Evolutionary conservation across 345 rosid genomes (phyloP).

Genomic region (Eutrema japonicum): DNA sequence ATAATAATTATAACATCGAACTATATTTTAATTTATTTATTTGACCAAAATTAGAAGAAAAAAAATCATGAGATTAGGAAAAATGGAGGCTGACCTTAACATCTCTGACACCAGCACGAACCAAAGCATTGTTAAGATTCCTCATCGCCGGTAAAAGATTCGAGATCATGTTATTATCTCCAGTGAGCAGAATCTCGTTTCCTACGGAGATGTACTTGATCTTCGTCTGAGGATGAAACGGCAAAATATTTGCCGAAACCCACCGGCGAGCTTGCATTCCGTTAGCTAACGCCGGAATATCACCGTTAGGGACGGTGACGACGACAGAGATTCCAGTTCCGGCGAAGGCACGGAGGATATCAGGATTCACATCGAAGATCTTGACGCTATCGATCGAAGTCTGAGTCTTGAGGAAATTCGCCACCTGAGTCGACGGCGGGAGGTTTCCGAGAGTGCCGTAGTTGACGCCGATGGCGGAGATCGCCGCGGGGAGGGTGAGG

Average conservation of each 20-base stretch:
- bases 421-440: slow-evolving; percentile 72
- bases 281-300: slow-evolving; percentile 58
- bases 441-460: slow-evolving; percentile 83
- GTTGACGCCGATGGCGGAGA: slow-evolving; percentile 72
- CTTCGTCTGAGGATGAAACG: slow-evolving; percentile 71
- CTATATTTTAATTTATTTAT: not conserved
- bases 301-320: slow-evolving; percentile 61
- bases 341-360: slow-evolving; percentile 75
- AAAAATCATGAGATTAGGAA: not conserved
- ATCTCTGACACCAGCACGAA: slow-evolving; percentile 55
- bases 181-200: slow-evolving; percentile 63
- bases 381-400: slow-evolving; percentile 72
- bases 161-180: slow-evolving; percentile 45
- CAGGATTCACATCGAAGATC: slow-evolving; percentile 68
- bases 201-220: slow-evolving; percentile 70
- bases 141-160: slow-evolving; percentile 78
- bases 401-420: slow-evolving; percentile 61
- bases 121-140: slow-evolving; percentile 58
- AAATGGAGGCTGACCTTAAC: slow-evolving; percentile 56
- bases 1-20: not conserved
- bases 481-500: slow-evolving; percentile 47
- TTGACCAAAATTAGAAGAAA: not conserved
- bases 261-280: slow-evolving; percentile 53
- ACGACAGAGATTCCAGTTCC: slow-evolving; percentile 59
- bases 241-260: slow-evolving; percentile 59